Evolutionary conservation across 2,329 filamentous ascomycete genomes (phyloP).

Genomic region (Calonectria honghensis): DNA sequence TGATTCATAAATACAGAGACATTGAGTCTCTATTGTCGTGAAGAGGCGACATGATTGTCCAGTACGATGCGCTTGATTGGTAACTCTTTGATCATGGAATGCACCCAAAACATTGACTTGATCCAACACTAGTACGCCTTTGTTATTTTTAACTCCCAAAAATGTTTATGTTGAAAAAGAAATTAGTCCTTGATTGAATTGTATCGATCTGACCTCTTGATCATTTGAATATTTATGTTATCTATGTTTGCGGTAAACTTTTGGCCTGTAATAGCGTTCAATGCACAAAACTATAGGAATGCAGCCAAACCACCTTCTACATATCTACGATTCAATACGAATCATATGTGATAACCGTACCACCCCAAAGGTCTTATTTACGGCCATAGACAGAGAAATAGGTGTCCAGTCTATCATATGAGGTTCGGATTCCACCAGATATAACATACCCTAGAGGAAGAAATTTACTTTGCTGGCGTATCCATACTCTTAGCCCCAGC

Average conservation of each 20-base stretch:
- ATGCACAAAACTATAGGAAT: background rate
- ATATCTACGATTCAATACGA: no score
- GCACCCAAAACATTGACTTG: background rate
- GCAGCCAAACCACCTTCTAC: no score
- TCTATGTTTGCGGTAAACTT: no score
- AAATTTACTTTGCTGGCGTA: no score
- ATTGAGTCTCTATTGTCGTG: background rate
- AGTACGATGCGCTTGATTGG: background rate
- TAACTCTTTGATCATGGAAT: background rate
- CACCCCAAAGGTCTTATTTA: no score
- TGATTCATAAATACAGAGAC: background rate
- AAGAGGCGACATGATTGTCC: background rate
- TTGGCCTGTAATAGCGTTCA: background rate
- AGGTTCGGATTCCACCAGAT: no score
- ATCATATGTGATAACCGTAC: no score
- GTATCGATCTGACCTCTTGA: background rate
- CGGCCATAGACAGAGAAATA: no score
- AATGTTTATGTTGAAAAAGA: background rate
- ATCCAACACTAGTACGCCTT: background rate
- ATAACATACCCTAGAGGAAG: no score
- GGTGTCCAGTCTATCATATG: no score
- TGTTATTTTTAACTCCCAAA: background rate
- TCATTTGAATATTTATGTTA: background rate
- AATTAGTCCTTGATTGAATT: background rate
- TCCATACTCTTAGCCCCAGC: no score